Base-by-base conservation (phyloP, 2,329 filamentous ascomycete species). In the Pseudocercospora crystallina region DNA sequence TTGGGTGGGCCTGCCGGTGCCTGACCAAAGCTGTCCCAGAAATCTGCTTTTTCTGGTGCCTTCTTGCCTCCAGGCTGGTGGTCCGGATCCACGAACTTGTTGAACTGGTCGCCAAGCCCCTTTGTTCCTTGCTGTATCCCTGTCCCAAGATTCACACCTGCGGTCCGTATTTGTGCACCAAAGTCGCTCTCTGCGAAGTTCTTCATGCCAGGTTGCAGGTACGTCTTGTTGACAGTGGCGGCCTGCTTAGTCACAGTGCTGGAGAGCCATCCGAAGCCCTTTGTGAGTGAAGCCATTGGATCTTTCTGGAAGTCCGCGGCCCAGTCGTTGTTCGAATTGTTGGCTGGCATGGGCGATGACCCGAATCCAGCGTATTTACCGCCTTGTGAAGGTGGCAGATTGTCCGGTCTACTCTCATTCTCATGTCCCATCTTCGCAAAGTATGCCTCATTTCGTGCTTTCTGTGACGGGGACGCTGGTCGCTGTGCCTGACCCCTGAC, bases 291-390 rank as follows among this genome's bases (percentile, higher is more conserved):
- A 1, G 83, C 91, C 56, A 97, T 78, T 0, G 94, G 91, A 68
- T 99, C 94, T 67, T 85, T 88, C 71, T 96, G 90, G 66, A 97
- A 82, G 47, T 97, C 92, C 20, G 20, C 20, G 20, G 20, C 7
- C 20, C 20, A 26, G 47, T 94, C 86, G n/a, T 94, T 75, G 10
- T 83, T 83, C 0, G 87, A 88, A 36, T 42, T 49, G 29, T 68
- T 59, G 44, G 76, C 69, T 13, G 82, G 77, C 47, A 77, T 78
- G 20, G 87, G 81, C 43, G 85, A 84, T 67, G 86, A 95, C 32
- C 94, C 94, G 69, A 99, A 99, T 0, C 94, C 94, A 9, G 76
- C 80, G 67, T 90, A 99, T 71, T 95, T 96, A 9, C 94, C 94
- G 53, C 94, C 94, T 69, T 96, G 92, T 54, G 80, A 92, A 0